Percentiles rank a stretch among this genome's conserved stretches.
Conservation (phyloP, 106 monocot genomes). For the Alisma plantagoaquatica region DNA sequence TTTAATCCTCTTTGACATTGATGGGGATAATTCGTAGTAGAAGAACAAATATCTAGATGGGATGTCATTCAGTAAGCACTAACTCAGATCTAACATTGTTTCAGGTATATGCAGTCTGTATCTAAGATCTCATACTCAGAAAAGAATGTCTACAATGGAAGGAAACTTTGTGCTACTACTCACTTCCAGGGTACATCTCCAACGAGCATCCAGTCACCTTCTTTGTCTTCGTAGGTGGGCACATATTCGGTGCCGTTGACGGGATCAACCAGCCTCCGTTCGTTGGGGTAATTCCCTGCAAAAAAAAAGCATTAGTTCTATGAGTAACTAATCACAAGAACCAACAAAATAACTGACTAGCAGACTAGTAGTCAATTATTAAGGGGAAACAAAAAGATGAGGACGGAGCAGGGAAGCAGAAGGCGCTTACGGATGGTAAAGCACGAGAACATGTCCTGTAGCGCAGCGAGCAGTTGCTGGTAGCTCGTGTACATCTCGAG, state of each 20-base stretch:
- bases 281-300: slow-evolving; percentile 45
- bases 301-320: no score
- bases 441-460: slow-evolving; percentile 83
- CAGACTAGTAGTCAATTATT: no score
- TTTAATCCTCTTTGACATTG: no score
- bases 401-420: neutral
- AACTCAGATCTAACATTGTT: no score
- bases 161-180: no score
- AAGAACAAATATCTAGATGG: no score
- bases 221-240: slow-evolving; percentile 89
- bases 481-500: slow-evolving; percentile 61
- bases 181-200: slow-evolving; percentile 97
- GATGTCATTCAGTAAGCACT: no score
- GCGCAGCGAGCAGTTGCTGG: slow-evolving; percentile 46
- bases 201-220: slow-evolving; percentile 95
- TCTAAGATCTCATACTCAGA: no score
- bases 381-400: neutral
- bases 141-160: no score
- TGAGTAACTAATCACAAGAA: neutral
- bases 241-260: slow-evolving; percentile 73
- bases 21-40: no score
- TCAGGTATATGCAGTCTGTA: no score
- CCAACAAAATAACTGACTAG: no score
- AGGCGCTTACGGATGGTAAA: slow-evolving; percentile 27
- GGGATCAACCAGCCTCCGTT: slow-evolving; percentile 78